These are phyloP conservation scores for Taphrina communis DNA, from an alignment of 1,139 yeast species.

Conservation along the genomic window DNA sequence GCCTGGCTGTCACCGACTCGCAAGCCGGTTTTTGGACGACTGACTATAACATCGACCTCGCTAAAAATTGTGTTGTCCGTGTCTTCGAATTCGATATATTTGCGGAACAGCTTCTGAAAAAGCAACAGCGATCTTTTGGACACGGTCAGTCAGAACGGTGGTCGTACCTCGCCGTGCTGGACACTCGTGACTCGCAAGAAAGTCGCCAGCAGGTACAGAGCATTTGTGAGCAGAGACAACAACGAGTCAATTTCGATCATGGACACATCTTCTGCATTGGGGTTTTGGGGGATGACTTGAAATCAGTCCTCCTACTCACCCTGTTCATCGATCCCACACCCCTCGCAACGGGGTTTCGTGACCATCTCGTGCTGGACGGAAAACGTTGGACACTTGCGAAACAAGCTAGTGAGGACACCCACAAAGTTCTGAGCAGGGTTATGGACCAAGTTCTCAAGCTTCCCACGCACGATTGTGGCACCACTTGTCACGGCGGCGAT, in stretches of 20 bases:
- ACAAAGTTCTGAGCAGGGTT: not conserved
- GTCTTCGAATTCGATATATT: slow-evolving; percentile 18
- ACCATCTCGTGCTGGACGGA: slow-evolving; percentile 10
- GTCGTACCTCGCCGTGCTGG: slow-evolving; percentile 1
- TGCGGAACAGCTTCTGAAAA: slow-evolving; percentile 5
- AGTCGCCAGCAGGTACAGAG: not conserved
- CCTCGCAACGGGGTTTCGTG: not conserved
- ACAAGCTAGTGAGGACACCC: not conserved
- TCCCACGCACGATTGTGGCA: slow-evolving; percentile 2
- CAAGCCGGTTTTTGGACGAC: not conserved
- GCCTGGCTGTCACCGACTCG: not conserved
- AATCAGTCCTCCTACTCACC: slow-evolving; percentile 5
- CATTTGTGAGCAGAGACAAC: not conserved
- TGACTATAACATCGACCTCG: not conserved
- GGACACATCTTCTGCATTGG: slow-evolving; percentile 4
- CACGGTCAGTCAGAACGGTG: slow-evolving; percentile 1
- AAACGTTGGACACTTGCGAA: slow-evolving; percentile 11
- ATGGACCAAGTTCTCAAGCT: not conserved
- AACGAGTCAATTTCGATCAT: not conserved
- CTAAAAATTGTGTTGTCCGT: not conserved
- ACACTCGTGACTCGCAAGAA: not conserved
- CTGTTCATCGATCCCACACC: slow-evolving; percentile 5
- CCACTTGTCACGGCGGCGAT: not conserved
- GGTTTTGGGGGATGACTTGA: slow-evolving; percentile 14
- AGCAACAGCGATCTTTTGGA: slow-evolving; percentile 8